These are phyloP conservation scores for Plasmodium vinckei DNA, from an alignment of 169 alveolate species.

Conservation along the genomic window DNA sequence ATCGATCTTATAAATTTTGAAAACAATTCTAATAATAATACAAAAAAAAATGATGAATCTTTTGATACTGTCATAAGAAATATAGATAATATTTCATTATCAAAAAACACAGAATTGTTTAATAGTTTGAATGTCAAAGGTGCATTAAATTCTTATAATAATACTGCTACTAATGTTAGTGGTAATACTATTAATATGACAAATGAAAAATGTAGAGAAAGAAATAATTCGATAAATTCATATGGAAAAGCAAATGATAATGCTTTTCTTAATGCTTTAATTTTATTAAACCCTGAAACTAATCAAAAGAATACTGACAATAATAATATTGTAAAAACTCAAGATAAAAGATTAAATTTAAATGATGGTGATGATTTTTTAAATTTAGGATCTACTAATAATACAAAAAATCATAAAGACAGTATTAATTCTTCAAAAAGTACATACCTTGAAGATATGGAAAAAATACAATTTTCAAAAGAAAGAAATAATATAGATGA, in stretches of 20 bases:
- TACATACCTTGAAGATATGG: slow-evolving; percentile 1
- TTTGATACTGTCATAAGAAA: not conserved
- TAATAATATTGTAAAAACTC: too few species aligned
- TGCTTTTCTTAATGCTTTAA: too few species aligned
- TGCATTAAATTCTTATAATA: not conserved
- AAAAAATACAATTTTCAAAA: not conserved
- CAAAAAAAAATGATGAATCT: not conserved
- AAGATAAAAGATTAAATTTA: not conserved
- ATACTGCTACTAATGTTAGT: too few species aligned
- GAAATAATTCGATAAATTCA: too few species aligned
- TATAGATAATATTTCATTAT: not conserved
- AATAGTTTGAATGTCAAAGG: slow-evolving; percentile 43
- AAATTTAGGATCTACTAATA: not conserved
- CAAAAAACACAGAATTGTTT: slow-evolving; percentile 8
- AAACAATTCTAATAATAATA: not conserved
- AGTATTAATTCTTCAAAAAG: not conserved
- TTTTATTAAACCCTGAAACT: too few species aligned
- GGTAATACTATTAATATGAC: too few species aligned
- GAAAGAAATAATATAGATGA: slow-evolving; percentile 9
- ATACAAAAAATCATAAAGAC: not conserved
- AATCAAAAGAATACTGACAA: not conserved
- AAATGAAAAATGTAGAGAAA: too few species aligned
- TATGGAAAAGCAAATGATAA: too few species aligned
- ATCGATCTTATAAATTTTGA: slow-evolving; percentile 8
- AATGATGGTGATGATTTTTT: not conserved